Evolutionary conservation across 306 rosid species (phyloP).

Genomic region (Nissolia schottii): DNA sequence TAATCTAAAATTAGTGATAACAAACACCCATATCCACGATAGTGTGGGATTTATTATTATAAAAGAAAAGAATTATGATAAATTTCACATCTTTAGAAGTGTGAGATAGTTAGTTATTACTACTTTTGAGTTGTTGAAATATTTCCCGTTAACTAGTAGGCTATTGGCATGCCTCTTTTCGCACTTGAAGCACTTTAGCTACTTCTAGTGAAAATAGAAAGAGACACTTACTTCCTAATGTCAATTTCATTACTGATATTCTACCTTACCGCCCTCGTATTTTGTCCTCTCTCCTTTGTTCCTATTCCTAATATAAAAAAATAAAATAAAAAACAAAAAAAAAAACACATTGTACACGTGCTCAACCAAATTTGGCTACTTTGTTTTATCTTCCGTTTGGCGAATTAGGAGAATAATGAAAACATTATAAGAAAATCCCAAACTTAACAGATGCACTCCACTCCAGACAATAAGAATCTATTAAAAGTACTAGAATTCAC

Average conservation of each 20-base stretch:
- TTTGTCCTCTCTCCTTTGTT: not conserved
- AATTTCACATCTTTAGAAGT: too few relatives aligned
- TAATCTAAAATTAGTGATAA: too few relatives aligned
- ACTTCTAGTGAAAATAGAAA: constrained; percentile 14
- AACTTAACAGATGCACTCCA: not conserved
- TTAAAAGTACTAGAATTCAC: not conserved
- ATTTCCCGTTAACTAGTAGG: too few relatives aligned
- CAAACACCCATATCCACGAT: too few relatives aligned
- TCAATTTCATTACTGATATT: not conserved
- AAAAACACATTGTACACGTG: not conserved
- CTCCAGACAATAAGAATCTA: not conserved
- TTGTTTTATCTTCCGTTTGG: not conserved
- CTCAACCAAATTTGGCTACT: not conserved
- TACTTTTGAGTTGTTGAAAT: too few relatives aligned
- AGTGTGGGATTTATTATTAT: too few relatives aligned
- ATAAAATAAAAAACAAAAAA: too few relatives aligned
- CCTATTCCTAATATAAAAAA: not conserved
- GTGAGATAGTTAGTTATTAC: too few relatives aligned
- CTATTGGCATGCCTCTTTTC: not conserved
- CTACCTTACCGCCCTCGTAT: not conserved
- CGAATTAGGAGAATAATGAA: not conserved
- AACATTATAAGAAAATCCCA: not conserved
- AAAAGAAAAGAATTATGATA: too few relatives aligned
- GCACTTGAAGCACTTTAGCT: not conserved
- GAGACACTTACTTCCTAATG: not conserved